Evolutionary conservation across 106 monocot genomes (phyloP), one percentile per base, ranked within the genome.

Genomic region (Acorus calamus): DNA sequence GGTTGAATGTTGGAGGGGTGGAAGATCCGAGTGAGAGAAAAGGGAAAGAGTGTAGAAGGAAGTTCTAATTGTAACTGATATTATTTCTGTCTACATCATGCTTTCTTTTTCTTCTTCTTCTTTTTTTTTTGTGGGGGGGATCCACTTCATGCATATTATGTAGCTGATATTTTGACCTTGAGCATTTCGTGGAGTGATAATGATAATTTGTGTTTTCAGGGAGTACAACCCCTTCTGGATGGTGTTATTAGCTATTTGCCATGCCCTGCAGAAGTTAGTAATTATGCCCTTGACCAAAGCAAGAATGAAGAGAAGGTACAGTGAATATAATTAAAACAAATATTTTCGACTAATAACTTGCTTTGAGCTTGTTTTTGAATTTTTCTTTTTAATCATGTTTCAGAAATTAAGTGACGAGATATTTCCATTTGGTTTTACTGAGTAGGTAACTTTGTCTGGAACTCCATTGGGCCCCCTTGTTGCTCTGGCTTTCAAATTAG

Each of bases 201-300:
- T 28, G 28, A 28, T 28, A 28, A 28, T 74, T 70, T 8, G 54
- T 70, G 53, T 70, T 11, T 68, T 9, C 55, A 94, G 94, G 96
- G 96, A 41, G 96, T 96, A 8, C 96, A 96, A 79, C 82, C 96
- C 63, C 84, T 96, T 56, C 84, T 96, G 55, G 76, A 96, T 91
- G 96, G 96, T 58, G 96, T 96, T 3, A 77, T 96, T 53, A 76
- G 83, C 54, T 96, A 91, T 73, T 74, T 96, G 70, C 96, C 96
- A 51, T 91, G 77, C 47, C 96, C 96, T 3, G 78, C 69, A 68
- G 96, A 96, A 80, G 90, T 96, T 78, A 80, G 80, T 60, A 96
- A 87, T 62, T 68, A 82, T 83, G 96, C 96, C 13, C 82, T 96
- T 64, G 96, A 96, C 50, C 96, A 96, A 68, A 82, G 79, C 41